phyloP scores from a whole-genome alignment of 768 basidiomycete genomes.

The Podaxis rugospora region DNA sequence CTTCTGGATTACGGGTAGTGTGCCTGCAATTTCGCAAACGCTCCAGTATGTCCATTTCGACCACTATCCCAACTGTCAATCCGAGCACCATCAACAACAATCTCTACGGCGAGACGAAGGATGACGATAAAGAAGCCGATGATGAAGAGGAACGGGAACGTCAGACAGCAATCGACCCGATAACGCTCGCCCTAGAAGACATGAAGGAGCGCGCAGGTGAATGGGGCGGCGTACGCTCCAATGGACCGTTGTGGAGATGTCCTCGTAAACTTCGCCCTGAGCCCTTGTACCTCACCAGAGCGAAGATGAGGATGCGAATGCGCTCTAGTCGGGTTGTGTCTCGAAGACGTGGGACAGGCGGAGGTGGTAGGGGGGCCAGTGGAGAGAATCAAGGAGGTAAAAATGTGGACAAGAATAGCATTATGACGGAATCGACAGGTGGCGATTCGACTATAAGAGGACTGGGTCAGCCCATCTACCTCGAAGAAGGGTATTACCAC shows the following conservation, averaged over 20 bases:
- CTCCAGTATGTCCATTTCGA: neutral
- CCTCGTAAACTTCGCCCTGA: neutral
- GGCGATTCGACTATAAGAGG: neutral
- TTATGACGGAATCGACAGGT: neutral
- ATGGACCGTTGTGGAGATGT: constrained; percentile 5
- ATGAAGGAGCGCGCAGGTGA: constrained; percentile 3
- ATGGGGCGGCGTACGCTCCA: constrained; percentile 4
- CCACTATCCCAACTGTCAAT: neutral
- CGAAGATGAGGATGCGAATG: neutral
- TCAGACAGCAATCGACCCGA: neutral
- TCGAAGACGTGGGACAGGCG: neutral
- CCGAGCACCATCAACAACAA: neutral
- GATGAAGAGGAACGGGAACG: neutral
- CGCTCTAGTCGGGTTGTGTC: neutral
- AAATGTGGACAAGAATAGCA: neutral
- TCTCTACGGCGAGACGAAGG: neutral
- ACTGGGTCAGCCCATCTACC: neutral
- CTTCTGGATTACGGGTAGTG: constrained; percentile 6
- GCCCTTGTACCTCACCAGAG: neutral
- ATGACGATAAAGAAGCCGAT: neutral
- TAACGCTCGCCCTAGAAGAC: neutral
- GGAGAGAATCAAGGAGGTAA: neutral
- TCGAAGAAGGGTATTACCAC: no score
- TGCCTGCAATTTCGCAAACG: constrained; percentile 8
- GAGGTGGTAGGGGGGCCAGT: neutral